Evolutionary conservation across 2,329 filamentous ascomycete species (phyloP), one percentile per base, ranked within the genome.

Genomic region (Cercospora janseana): DNA sequence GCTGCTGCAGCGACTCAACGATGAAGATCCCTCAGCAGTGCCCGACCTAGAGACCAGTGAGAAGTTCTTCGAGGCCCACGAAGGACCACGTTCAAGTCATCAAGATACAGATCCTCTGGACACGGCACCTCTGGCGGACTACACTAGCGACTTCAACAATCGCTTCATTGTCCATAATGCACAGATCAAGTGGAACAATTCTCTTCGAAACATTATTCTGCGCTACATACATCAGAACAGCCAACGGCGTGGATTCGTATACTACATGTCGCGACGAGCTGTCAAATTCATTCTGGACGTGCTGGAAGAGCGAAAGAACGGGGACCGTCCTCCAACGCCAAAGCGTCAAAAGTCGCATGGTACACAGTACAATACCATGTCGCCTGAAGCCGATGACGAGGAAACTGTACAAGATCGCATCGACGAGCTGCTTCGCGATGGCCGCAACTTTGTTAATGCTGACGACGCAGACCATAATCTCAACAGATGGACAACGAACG

Each of bases 221-320:
- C 88, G 93, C 18, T 98, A 98, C 68, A 94, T 93, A 56, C 93
- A 98, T 66, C 93, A 98, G 74, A 93, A 95, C 63, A 90, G 91
- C 66, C 94, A 98, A 70, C 82, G 93, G 44, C 84, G 93, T 60
- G 94, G 93, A 45, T 97, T 98, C 65, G 85, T 98, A 23, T 98
- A 98, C 73, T 98, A 98, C 70, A 86, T 97, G 72, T 97, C 94
- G 8, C 83, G 92, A 38, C 84, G 90, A 56, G 94, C 93, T 3
- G 88, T 98, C 65, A 98, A 97, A 65, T 98, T 98, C 67, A 97
- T 98, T 51, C 76, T 97, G 7, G 93, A 98, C 68, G 95, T 98
- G 60, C 88, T 98, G 2, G 91, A 97, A 49, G 93, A 98, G 66
- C 91, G 96, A 68, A 81, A 82, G 59, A 93, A 87, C 67, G 81